Percentiles rank a stretch among this genome's conserved stretches.
Conservation (phyloP, 768 basidiomycete species). For the Cystobasidium onofrii region DNA sequence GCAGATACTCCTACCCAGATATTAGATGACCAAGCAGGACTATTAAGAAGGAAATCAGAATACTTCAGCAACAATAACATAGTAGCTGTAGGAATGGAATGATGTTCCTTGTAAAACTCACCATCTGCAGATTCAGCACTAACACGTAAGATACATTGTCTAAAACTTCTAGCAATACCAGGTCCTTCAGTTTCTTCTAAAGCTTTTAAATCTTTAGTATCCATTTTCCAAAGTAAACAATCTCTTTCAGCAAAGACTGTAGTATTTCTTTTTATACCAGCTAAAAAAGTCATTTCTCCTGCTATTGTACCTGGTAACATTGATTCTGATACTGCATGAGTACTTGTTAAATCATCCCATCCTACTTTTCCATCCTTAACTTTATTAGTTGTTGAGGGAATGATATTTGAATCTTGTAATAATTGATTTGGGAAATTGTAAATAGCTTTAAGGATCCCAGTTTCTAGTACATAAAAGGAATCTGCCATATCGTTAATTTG, state of each 20-base stretch:
- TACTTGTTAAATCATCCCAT: background rate
- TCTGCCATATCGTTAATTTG: slow-evolving; percentile 49
- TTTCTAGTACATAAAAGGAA: slow-evolving; percentile 79
- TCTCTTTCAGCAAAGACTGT: slow-evolving; percentile 72
- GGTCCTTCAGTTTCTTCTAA: slow-evolving; percentile 51
- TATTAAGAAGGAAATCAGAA: background rate
- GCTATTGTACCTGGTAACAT: slow-evolving; percentile 63
- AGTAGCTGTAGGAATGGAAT: too few species aligned
- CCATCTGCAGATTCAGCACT: slow-evolving; percentile 28
- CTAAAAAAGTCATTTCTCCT: slow-evolving; percentile 78
- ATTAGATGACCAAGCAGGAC: slow-evolving; percentile 26
- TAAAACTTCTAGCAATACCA: slow-evolving; percentile 12
- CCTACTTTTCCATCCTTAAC: background rate
- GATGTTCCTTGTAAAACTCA: slow-evolving; percentile 1
- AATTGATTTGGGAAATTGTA: slow-evolving; percentile 68
- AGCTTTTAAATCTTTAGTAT: slow-evolving; percentile 53
- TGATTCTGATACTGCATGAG: slow-evolving; percentile 31
- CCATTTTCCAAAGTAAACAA: slow-evolving; percentile 73
- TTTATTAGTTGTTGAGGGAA: slow-evolving; percentile 46
- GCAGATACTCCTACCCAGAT: background rate
- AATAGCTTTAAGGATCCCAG: slow-evolving; percentile 71
- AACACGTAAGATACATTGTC: slow-evolving; percentile 3
- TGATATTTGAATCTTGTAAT: slow-evolving; percentile 55
- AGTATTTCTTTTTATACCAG: slow-evolving; percentile 70
- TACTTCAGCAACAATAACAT: background rate